Conservation (phyloP, 1,284 basidiomycete genomes). For the Apiotrichum sp. region DNA sequence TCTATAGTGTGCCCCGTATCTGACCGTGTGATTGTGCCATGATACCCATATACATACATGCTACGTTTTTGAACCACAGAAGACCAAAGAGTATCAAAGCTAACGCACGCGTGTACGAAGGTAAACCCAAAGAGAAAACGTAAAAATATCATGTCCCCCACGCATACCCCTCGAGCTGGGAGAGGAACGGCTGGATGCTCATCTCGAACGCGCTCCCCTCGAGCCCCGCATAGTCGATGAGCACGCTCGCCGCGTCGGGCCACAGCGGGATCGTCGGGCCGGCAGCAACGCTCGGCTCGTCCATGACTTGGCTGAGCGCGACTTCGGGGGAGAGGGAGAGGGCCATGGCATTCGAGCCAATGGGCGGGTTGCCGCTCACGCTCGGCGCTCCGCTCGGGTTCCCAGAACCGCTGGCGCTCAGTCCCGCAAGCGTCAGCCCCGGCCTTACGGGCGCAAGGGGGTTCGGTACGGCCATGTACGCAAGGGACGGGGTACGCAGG, state of each 20-base stretch:
- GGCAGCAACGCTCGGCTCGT: conserved; percentile 2
- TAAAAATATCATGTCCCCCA: background rate
- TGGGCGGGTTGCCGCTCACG: background rate
- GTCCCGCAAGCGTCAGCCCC: background rate
- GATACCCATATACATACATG: too few species aligned
- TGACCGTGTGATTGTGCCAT: too few species aligned
- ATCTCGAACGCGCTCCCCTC: conserved; percentile 1
- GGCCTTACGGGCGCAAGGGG: conserved; percentile 1
- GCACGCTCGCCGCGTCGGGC: conserved; percentile 10
- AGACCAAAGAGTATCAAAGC: too few species aligned
- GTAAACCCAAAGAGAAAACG: too few species aligned
- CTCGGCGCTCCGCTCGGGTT: too few species aligned
- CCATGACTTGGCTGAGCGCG: background rate
- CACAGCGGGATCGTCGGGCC: conserved; percentile 9
- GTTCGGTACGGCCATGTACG: background rate
- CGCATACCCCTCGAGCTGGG: conserved; percentile 3
- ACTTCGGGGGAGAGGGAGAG: too few species aligned
- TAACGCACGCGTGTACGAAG: too few species aligned
- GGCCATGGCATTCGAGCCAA: too few species aligned
- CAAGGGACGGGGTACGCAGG: too few species aligned
- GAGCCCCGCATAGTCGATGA: conserved; percentile 6
- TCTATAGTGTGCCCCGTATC: too few species aligned
- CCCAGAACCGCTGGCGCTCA: too few species aligned
- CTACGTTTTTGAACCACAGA: too few species aligned
- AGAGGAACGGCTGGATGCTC: conserved; percentile 6